phyloP scores from a whole-genome alignment of 345 rosid genomes.

The Euphorbia pulcherrima region DNA sequence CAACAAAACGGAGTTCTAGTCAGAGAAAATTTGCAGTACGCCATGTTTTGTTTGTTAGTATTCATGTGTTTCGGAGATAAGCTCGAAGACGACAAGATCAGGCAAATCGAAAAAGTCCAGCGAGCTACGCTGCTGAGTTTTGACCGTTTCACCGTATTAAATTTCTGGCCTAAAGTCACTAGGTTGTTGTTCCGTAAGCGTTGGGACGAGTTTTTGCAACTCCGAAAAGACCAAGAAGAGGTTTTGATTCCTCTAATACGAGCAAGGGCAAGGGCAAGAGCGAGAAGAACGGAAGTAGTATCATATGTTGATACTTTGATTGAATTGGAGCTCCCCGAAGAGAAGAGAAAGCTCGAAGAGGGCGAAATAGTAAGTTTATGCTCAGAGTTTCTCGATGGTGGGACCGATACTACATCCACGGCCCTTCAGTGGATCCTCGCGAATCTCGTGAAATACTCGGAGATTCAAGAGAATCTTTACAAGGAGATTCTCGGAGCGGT shows the following conservation, averaged over 20 bases:
- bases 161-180: not conserved
- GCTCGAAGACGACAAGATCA: not conserved
- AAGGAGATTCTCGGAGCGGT: not conserved
- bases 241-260: too few relatives aligned
- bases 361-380: too few relatives aligned
- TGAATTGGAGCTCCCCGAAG: too few relatives aligned
- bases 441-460: not conserved
- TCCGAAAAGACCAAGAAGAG: not conserved
- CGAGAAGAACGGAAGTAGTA: too few relatives aligned
- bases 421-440: constrained; percentile 1
- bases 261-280: too few relatives aligned
- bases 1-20: not conserved
- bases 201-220: not conserved
- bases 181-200: not conserved
- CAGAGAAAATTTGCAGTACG: not conserved
- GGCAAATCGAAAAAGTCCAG: not conserved
- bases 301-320: too few relatives aligned
- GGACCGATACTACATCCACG: constrained; percentile 2
- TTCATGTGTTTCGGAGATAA: not conserved
- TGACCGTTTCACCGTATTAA: not conserved
- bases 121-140: not conserved
- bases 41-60: not conserved
- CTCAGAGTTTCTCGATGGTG: not conserved
- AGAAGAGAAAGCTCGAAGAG: too few relatives aligned
- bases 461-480: not conserved